Evolutionary conservation across 768 basidiomycete genomes (phyloP).

Genomic region (Trametes villosa): DNA sequence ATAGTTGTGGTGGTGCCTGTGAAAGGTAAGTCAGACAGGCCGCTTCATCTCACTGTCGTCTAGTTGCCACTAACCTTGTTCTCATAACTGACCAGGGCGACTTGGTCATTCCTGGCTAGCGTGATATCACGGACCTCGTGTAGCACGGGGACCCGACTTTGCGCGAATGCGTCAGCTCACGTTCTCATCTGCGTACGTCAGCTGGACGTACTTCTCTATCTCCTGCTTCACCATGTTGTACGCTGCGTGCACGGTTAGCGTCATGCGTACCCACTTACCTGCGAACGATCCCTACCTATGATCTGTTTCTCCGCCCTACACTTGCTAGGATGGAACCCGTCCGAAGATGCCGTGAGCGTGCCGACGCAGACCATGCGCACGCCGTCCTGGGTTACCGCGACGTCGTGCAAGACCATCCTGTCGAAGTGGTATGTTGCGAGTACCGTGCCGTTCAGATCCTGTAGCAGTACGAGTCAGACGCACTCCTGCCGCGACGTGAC

Average conservation of each 20-base stretch:
- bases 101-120: constrained; percentile 58
- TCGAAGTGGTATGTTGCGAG: constrained; percentile 62
- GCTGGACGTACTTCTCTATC: constrained; percentile 64
- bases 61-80: constrained; percentile 53
- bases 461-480: background rate
- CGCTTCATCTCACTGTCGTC: background rate
- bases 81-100: constrained; percentile 75
- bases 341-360: constrained; percentile 63
- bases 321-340: constrained; percentile 68
- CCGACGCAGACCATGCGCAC: constrained; percentile 68
- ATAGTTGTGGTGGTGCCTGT: constrained; percentile 82
- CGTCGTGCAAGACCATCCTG: constrained; percentile 67
- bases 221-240: constrained; percentile 68
- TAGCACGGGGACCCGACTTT: constrained; percentile 75
- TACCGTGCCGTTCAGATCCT: constrained; percentile 66
- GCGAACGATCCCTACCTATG: constrained; percentile 50
- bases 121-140: constrained; percentile 77
- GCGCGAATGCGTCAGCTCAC: constrained; percentile 1
- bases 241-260: constrained; percentile 42
- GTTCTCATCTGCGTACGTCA: background rate
- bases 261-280: background rate
- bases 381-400: constrained; percentile 71
- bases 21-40: background rate
- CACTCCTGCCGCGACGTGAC: too few relatives aligned
- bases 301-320: constrained; percentile 76